These are phyloP conservation scores for Heimioporus sp. DNA, from an alignment of 768 basidiomycete genomes.

Conservation along the genomic window DNA sequence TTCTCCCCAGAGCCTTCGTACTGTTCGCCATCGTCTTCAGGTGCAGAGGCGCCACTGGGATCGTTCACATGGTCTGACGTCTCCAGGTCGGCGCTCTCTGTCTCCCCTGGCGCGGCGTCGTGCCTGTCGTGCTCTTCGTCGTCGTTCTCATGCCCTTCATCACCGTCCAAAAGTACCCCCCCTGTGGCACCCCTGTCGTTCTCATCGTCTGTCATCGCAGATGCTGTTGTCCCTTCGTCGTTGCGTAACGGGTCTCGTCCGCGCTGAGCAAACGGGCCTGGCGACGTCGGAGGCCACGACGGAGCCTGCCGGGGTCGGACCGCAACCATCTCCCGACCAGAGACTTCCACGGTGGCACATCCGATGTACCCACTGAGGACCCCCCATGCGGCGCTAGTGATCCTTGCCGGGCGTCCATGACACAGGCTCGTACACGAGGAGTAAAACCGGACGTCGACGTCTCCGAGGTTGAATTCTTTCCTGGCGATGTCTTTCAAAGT, in stretches of 20 bases:
- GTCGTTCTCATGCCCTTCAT: background rate
- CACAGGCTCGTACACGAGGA: slow-evolving; percentile 24
- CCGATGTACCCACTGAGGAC: slow-evolving; percentile 19
- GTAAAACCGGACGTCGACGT: slow-evolving; percentile 8
- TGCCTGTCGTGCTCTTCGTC: too few relatives aligned
- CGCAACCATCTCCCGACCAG: slow-evolving; percentile 2
- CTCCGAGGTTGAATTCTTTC: slow-evolving; percentile 20
- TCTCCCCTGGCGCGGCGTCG: background rate
- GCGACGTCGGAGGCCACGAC: background rate
- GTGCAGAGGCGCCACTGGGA: background rate
- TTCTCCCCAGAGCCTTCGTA: too few relatives aligned
- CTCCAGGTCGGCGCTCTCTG: background rate
- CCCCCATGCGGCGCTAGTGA: slow-evolving; percentile 20
- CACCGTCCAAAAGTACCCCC: background rate
- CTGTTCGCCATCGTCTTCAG: background rate
- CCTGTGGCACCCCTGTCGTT: background rate
- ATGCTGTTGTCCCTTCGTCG: too few relatives aligned
- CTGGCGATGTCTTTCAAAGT: slow-evolving; percentile 14
- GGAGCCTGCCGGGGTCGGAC: too few relatives aligned
- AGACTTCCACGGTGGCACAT: slow-evolving; percentile 17
- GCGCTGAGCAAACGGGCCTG: background rate
- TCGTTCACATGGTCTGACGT: slow-evolving; percentile 7
- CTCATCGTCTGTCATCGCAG: too few relatives aligned
- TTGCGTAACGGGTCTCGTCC: background rate
- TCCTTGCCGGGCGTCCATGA: slow-evolving; percentile 17